Evolutionary conservation across 176 grass and related monocot species (phyloP).

Genomic region (Oryza australiensis): DNA sequence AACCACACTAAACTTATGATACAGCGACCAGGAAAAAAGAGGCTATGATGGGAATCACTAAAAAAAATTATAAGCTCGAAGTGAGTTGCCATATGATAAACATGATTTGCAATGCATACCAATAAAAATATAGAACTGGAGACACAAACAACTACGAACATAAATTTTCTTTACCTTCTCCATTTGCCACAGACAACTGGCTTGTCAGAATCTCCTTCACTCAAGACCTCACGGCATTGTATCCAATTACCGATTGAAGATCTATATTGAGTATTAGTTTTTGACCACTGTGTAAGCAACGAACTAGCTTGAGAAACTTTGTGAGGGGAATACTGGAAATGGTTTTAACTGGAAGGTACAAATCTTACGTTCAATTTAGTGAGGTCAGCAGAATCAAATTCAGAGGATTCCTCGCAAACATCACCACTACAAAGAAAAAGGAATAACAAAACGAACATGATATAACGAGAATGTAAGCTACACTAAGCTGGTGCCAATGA

Average conservation of each 20-base stretch:
- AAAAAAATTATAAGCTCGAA: neutral
- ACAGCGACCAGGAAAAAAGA: neutral
- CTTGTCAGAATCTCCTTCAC: conserved; percentile 51
- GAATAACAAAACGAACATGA: conserved; percentile 22
- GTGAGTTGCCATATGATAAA: conserved; percentile 14
- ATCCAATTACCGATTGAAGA: conserved; percentile 89
- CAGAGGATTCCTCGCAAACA: conserved; percentile 41
- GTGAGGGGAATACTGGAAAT: neutral
- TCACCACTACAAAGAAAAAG: conserved; percentile 39
- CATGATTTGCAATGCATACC: neutral
- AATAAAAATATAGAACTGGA: conserved; percentile 11
- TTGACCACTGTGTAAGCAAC: conserved; percentile 41
- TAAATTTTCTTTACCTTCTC: conserved; percentile 72
- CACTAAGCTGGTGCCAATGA: neutral
- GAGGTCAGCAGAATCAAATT: conserved; percentile 56
- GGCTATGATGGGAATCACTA: neutral
- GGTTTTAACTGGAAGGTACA: conserved; percentile 34
- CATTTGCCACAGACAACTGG: conserved; percentile 78
- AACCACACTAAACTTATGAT: conserved; percentile 14
- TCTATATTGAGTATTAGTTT: conserved; percentile 38
- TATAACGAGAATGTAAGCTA: conserved; percentile 21
- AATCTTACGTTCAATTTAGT: conserved; percentile 64
- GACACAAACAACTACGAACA: neutral
- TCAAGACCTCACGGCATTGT: conserved; percentile 71
- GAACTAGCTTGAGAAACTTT: conserved; percentile 44